phyloP scores from a whole-genome alignment of 805 yeast genomes.

The Candida coquimbonensis region DNA sequence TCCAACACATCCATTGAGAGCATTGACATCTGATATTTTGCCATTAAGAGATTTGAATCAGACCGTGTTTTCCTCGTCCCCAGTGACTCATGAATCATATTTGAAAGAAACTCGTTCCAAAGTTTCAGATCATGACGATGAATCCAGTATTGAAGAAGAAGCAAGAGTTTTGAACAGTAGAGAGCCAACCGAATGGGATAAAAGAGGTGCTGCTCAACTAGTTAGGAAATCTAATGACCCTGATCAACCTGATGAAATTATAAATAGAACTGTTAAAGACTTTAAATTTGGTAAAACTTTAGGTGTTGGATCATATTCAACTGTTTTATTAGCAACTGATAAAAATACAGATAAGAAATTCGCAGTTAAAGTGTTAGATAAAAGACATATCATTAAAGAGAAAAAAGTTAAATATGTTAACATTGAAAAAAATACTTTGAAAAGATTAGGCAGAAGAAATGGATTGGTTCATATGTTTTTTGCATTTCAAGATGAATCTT shows the following conservation, averaged over 20 bases:
- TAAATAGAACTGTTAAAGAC: slow-evolving; percentile 61
- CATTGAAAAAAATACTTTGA: slow-evolving; percentile 74
- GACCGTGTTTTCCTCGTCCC: slow-evolving; percentile 5
- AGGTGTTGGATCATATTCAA: slow-evolving; percentile 96
- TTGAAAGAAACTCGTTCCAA: neutral
- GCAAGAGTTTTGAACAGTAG: neutral
- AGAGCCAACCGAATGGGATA: slow-evolving; percentile 8
- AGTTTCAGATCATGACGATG: slow-evolving; percentile 1
- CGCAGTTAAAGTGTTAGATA: slow-evolving; percentile 73
- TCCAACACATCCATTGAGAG: slow-evolving; percentile 21
- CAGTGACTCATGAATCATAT: neutral
- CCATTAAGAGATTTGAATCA: neutral
- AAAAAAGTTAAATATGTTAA: slow-evolving; percentile 81
- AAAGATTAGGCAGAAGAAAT: slow-evolving; percentile 50
- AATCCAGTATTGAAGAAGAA: slow-evolving; percentile 2
- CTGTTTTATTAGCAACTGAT: slow-evolving; percentile 83
- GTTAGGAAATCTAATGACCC: slow-evolving; percentile 44
- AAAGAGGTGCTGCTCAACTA: slow-evolving; percentile 48
- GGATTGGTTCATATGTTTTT: slow-evolving; percentile 66
- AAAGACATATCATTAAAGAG: slow-evolving; percentile 71
- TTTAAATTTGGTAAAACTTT: slow-evolving; percentile 82
- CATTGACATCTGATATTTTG: slow-evolving; percentile 18
- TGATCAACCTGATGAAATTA: slow-evolving; percentile 42
- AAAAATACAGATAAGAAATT: slow-evolving; percentile 66
- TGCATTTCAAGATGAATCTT: slow-evolving; percentile 73